Conservation (phyloP, 2,329 filamentous ascomycete genomes). For the Lanzia echinophila region DNA sequence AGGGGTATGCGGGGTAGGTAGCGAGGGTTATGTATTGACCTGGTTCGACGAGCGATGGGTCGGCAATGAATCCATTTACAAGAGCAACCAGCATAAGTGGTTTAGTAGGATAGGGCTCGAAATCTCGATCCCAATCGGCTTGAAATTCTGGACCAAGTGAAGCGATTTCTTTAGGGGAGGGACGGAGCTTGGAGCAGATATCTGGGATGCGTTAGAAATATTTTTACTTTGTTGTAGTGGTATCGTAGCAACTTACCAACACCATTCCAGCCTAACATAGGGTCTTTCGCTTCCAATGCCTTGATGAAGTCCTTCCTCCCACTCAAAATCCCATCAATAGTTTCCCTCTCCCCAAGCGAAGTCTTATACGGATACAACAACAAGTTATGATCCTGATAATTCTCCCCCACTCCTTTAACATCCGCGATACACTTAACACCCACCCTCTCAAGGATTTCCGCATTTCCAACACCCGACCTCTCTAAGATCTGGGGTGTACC, state of each 20-base stretch:
- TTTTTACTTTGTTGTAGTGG: background rate
- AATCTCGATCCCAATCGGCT: slow-evolving; percentile 49
- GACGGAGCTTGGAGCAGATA: slow-evolving; percentile 48
- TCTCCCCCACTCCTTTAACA: slow-evolving; percentile 45
- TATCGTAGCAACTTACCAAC: slow-evolving; percentile 29
- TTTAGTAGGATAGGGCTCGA: slow-evolving; percentile 30
- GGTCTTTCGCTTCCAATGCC: slow-evolving; percentile 41
- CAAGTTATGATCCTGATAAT: slow-evolving; percentile 50
- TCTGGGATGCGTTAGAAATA: slow-evolving; percentile 31
- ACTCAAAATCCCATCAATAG: slow-evolving; percentile 46
- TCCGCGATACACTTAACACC: slow-evolving; percentile 41
- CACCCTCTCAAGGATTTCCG: slow-evolving; percentile 40
- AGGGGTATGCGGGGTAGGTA: slow-evolving; percentile 52
- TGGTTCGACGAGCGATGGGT: slow-evolving; percentile 33
- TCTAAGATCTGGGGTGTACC: slow-evolving; percentile 45
- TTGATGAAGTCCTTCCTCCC: slow-evolving; percentile 41
- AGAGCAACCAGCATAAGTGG: slow-evolving; percentile 47
- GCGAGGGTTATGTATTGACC: slow-evolving; percentile 47
- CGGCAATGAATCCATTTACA: slow-evolving; percentile 39
- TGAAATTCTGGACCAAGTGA: slow-evolving; percentile 45
- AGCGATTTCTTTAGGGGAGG: slow-evolving; percentile 46
- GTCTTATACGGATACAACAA: slow-evolving; percentile 47
- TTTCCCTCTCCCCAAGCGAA: slow-evolving; percentile 39
- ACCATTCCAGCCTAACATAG: slow-evolving; percentile 50
- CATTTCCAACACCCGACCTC: slow-evolving; percentile 53